Evolutionary conservation across 2,329 filamentous ascomycete genomes (phyloP).

Genomic region (Pyricularia grisea): DNA sequence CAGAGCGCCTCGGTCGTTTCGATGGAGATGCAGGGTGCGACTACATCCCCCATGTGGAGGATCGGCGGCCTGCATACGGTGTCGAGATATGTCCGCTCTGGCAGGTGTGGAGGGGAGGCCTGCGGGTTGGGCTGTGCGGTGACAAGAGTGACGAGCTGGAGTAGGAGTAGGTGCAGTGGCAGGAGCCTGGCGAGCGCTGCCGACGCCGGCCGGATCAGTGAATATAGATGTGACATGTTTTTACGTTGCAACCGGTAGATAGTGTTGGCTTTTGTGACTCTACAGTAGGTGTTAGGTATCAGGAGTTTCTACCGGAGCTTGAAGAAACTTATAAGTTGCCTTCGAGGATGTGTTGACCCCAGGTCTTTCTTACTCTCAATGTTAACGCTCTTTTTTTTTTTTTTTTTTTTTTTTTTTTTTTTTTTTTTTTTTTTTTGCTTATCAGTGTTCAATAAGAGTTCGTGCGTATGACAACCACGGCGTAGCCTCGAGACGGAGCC

Average conservation of each 20-base stretch:
- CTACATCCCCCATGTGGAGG: slow-evolving; percentile 10
- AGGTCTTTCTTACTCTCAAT: neutral
- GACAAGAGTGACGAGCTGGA: neutral
- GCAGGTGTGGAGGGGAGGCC: neutral
- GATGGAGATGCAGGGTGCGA: slow-evolving; percentile 23
- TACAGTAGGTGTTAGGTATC: neutral
- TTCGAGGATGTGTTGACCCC: neutral
- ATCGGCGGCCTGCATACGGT: slow-evolving; percentile 14
- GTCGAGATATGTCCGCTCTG: slow-evolving; percentile 12
- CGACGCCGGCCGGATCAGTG: neutral
- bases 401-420: neutral
- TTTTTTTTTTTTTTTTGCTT: neutral
- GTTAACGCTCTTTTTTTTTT: neutral
- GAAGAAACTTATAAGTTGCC: neutral
- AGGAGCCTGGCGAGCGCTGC: neutral
- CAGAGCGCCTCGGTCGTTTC: slow-evolving; percentile 23
- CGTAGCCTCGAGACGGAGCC: neutral
- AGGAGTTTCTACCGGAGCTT: neutral
- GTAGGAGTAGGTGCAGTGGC: neutral
- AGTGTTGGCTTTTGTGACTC: neutral
- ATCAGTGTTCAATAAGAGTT: neutral
- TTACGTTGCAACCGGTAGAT: neutral
- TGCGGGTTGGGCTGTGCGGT: neutral
- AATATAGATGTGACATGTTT: neutral
- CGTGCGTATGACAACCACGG: neutral